Conservation (phyloP, 2,329 filamentous ascomycete genomes). For the Emydomyces testavorans region DNA sequence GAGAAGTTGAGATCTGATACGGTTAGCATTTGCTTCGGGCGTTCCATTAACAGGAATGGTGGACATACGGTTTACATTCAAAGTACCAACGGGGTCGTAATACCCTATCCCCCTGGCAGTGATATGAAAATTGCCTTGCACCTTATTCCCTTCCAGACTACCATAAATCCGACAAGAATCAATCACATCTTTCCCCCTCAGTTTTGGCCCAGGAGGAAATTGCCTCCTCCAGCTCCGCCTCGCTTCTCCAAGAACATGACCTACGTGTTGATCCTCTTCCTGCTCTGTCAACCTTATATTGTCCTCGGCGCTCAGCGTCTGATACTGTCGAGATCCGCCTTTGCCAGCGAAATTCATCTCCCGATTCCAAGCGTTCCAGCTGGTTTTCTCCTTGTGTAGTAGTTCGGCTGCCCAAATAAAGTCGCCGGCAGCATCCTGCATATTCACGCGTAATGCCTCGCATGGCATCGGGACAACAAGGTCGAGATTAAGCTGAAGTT, state of each 20-base stretch:
- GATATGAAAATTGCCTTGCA: constrained; percentile 96
- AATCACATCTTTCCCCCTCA: constrained; percentile 44
- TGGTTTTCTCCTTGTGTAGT: constrained; percentile 64
- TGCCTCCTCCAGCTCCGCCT: constrained; percentile 54
- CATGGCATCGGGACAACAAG: constrained; percentile 85
- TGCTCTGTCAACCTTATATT: constrained; percentile 36
- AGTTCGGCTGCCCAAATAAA: constrained; percentile 70
- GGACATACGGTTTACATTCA: constrained; percentile 65
- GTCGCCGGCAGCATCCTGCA: constrained; percentile 90
- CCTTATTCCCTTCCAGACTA: constrained; percentile 84
- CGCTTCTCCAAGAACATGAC: constrained; percentile 72
- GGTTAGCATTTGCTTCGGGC: too few species aligned
- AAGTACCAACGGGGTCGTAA: constrained; percentile 62
- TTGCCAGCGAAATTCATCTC: constrained; percentile 48
- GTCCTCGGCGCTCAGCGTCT: constrained; percentile 52
- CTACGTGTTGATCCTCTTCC: constrained; percentile 69
- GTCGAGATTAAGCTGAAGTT: constrained; percentile 90
- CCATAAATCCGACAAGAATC: constrained; percentile 86
- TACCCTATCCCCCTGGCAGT: constrained; percentile 95
- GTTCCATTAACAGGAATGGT: too few species aligned
- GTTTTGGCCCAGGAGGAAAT: constrained; percentile 60
- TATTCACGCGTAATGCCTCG: constrained; percentile 81
- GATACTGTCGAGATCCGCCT: constrained; percentile 47
- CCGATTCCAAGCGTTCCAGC: constrained; percentile 72
- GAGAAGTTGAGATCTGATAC: constrained; percentile 84